Percentiles rank a stretch among this genome's conserved stretches.
Conservation (phyloP, 305 asterid species). For the Ajuga reptans region DNA sequence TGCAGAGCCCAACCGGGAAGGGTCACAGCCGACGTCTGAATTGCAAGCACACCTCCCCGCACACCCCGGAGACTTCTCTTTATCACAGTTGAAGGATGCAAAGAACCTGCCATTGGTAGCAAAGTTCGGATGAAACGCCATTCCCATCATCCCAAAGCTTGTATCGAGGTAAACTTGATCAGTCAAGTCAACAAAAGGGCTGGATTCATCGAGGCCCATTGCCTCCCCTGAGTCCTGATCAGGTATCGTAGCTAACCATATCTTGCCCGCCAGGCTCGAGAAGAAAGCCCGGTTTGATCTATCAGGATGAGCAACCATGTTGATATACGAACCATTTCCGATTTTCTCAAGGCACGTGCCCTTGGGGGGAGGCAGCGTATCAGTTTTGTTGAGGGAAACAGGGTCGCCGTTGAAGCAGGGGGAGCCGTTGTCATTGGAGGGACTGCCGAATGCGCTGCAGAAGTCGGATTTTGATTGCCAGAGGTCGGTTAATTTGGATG, state of each 20-base stretch:
- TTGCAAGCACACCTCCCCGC: slow-evolving; percentile 85
- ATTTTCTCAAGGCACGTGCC: slow-evolving; percentile 84
- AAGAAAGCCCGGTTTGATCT: slow-evolving; percentile 81
- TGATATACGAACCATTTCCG: slow-evolving; percentile 63
- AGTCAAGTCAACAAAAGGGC: slow-evolving; percentile 75
- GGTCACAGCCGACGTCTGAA: slow-evolving; percentile 80
- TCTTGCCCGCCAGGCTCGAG: slow-evolving; percentile 64
- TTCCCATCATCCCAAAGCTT: slow-evolving; percentile 79
- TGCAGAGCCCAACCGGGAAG: slow-evolving; percentile 51
- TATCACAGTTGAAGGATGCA: slow-evolving; percentile 83
- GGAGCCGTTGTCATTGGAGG: slow-evolving; percentile 27
- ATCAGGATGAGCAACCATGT: slow-evolving; percentile 89
- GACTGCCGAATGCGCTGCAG: slow-evolving; percentile 67
- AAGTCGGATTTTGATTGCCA: slow-evolving; percentile 75
- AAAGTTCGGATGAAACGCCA: slow-evolving; percentile 86
- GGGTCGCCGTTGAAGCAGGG: slow-evolving; percentile 65
- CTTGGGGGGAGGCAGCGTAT: slow-evolving; percentile 36
- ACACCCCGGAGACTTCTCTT: slow-evolving; percentile 57
- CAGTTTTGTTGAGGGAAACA: slow-evolving; percentile 40
- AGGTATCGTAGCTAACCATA: slow-evolving; percentile 77
- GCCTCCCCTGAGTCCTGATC: slow-evolving; percentile 68
- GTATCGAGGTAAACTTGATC: slow-evolving; percentile 67
- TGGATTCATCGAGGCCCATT: slow-evolving; percentile 60
- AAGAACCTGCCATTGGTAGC: slow-evolving; percentile 73
- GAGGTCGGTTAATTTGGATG: slow-evolving; percentile 54